Evolutionary conservation across 352 stramenopile genomes (phyloP).

Genomic region (Pelagophyceae sp.): DNA sequence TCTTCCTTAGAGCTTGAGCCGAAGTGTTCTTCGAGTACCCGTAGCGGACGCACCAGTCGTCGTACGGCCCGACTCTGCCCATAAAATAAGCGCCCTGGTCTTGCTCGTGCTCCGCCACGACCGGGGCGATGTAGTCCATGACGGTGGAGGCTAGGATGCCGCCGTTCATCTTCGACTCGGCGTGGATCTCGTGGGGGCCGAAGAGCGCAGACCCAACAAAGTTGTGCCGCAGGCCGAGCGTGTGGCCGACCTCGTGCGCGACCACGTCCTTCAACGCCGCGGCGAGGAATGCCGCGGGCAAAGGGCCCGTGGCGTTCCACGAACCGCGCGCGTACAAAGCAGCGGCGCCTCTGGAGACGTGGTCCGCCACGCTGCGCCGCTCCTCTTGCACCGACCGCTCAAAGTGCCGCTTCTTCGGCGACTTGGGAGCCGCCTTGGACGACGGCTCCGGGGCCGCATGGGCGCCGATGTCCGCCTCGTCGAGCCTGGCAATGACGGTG

Average conservation of each 20-base stretch:
- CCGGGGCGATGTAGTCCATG: constrained; percentile 72
- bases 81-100: constrained; percentile 58
- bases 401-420: too few relatives aligned
- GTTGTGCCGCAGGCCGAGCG: constrained; percentile 69
- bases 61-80: constrained; percentile 56
- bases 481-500: too few relatives aligned
- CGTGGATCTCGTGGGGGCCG: constrained; percentile 49
- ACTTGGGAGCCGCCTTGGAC: too few relatives aligned
- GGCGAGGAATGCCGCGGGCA: constrained; percentile 53
- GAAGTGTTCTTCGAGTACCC: constrained; percentile 42
- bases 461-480: constrained; percentile 45
- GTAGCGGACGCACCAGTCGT: constrained; percentile 68
- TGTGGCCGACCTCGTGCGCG: constrained; percentile 76
- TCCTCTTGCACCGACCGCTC: too few relatives aligned
- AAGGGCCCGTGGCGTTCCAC: constrained; percentile 29
- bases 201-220: constrained; percentile 56
- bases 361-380: constrained; percentile 23
- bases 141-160: constrained; percentile 57
- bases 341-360: not conserved
- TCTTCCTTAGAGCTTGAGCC: not conserved
- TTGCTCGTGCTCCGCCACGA: constrained; percentile 60
- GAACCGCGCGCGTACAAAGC: constrained; percentile 32
- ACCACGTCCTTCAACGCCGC: constrained; percentile 62
- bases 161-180: constrained; percentile 44
- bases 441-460: too few relatives aligned